phyloP scores from a whole-genome alignment of 805 yeast species.

The Brettanomyces naardenensis region DNA sequence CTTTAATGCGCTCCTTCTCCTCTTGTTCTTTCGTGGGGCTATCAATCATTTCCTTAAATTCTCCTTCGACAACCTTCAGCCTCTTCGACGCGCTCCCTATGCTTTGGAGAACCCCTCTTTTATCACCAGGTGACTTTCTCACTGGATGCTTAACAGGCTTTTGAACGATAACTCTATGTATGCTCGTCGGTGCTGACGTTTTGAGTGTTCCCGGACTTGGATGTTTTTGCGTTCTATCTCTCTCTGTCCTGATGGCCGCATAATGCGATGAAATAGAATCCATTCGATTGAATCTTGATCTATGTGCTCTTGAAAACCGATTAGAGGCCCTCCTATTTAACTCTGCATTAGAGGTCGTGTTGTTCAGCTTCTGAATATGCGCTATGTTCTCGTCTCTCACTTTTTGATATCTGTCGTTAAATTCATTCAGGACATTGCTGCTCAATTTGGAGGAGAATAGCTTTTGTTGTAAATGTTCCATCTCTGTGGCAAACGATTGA shows the following conservation, averaged over 20 bases:
- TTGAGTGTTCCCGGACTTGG: background rate
- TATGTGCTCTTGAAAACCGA: slow-evolving; percentile 36
- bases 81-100: slow-evolving; percentile 26
- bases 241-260: slow-evolving; percentile 28
- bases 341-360: slow-evolving; percentile 15
- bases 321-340: slow-evolving; percentile 22
- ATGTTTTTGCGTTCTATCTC: background rate
- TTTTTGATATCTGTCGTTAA: slow-evolving; percentile 33
- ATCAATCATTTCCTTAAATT: slow-evolving; percentile 21
- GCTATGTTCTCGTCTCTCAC: slow-evolving; percentile 24
- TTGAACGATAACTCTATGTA: background rate
- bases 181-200: background rate
- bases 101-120: slow-evolving; percentile 14
- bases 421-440: slow-evolving; percentile 36
- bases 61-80: slow-evolving; percentile 16
- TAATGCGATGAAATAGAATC: slow-evolving; percentile 43
- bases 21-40: slow-evolving; percentile 23
- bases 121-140: slow-evolving; percentile 18
- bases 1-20: slow-evolving; percentile 17
- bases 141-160: background rate
- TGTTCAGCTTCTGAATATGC: slow-evolving; percentile 19
- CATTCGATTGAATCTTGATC: slow-evolving; percentile 41
- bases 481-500: slow-evolving; percentile 19
- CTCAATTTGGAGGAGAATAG: slow-evolving; percentile 42
- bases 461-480: slow-evolving; percentile 31